Evolutionary conservation across 176 grass and related monocot genomes (phyloP).

Genomic region (Zoysia japonica): DNA sequence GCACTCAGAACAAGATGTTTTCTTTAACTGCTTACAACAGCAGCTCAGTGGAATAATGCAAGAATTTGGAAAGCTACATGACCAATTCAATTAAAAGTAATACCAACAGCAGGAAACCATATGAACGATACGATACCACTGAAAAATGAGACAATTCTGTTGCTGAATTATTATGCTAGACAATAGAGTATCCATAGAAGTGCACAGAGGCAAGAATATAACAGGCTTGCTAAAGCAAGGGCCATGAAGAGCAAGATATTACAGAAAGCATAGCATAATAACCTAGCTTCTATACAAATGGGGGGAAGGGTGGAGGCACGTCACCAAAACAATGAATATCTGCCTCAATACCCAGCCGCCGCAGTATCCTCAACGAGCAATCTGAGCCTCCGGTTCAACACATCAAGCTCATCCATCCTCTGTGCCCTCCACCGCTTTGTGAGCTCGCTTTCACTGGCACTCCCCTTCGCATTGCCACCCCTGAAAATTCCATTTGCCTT

Average conservation of each 20-base stretch:
- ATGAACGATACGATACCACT: background rate
- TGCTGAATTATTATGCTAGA: constrained; percentile 41
- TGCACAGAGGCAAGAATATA: constrained; percentile 47
- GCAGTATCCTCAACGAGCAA: constrained; percentile 61
- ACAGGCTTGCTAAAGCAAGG: constrained; percentile 32
- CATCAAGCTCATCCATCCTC: constrained; percentile 75
- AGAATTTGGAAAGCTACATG: constrained; percentile 5
- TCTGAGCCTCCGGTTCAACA: constrained; percentile 61
- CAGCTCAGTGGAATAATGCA: background rate
- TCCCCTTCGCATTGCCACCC: constrained; percentile 1
- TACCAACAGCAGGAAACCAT: constrained; percentile 2
- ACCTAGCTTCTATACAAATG: constrained; percentile 50
- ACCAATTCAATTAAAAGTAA: constrained; percentile 8
- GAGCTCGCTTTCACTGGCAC: constrained; percentile 36
- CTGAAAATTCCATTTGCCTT: constrained; percentile 19
- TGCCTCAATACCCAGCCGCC: constrained; percentile 29
- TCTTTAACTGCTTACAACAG: background rate
- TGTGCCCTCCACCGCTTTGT: constrained; percentile 62
- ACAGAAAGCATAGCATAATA: constrained; percentile 49
- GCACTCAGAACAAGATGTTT: background rate
- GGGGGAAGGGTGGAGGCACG: constrained; percentile 11
- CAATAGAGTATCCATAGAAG: constrained; percentile 2
- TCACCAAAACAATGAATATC: constrained; percentile 30
- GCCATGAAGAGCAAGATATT: constrained; percentile 30
- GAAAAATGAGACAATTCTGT: constrained; percentile 40